These are phyloP conservation scores for Rhexocercosporidium sp. DNA, from an alignment of 2,329 filamentous ascomycete genomes.

Conservation along the genomic window DNA sequence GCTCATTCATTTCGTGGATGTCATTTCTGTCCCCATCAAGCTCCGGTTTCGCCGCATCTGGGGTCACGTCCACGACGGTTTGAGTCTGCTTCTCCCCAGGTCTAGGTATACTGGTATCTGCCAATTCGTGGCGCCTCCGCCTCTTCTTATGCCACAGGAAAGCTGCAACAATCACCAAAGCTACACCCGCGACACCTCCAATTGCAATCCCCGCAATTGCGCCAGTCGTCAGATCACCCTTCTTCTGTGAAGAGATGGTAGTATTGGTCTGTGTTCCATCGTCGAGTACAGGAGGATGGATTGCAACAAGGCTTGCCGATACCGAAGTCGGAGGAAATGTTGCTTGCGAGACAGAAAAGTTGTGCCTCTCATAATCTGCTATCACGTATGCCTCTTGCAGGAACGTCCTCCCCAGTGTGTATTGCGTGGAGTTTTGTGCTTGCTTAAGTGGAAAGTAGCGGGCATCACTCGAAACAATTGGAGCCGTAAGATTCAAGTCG, in stretches of 20 bases:
- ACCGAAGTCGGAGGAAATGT: not conserved
- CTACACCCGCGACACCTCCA: not conserved
- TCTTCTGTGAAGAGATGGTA: not conserved
- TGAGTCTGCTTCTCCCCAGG: not conserved
- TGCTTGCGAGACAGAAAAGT: slow-evolving; percentile 42
- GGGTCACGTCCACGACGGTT: not conserved
- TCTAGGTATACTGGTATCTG: not conserved
- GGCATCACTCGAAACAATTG: slow-evolving; percentile 34
- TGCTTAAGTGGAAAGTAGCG: slow-evolving; percentile 46
- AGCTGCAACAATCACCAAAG: not conserved
- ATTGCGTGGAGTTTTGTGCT: slow-evolving; percentile 43
- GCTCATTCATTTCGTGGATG: not conserved
- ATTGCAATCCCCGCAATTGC: not conserved
- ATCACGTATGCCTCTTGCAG: slow-evolving; percentile 47
- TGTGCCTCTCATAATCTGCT: slow-evolving; percentile 45
- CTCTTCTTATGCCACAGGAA: not conserved
- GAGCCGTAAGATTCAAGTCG: slow-evolving; percentile 44
- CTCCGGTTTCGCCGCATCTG: not conserved
- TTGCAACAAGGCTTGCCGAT: not conserved
- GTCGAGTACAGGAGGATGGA: not conserved
- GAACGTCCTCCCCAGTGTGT: slow-evolving; percentile 46
- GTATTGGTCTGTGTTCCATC: not conserved
- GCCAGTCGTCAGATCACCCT: not conserved
- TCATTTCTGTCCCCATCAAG: not conserved
- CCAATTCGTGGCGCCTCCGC: not conserved